A percentile compares a stretch with the other conserved stretches of the same genome.
These are phyloP conservation scores for Populus davidiana DNA, from an alignment of 345 rosid species.

Conservation along the genomic window DNA sequence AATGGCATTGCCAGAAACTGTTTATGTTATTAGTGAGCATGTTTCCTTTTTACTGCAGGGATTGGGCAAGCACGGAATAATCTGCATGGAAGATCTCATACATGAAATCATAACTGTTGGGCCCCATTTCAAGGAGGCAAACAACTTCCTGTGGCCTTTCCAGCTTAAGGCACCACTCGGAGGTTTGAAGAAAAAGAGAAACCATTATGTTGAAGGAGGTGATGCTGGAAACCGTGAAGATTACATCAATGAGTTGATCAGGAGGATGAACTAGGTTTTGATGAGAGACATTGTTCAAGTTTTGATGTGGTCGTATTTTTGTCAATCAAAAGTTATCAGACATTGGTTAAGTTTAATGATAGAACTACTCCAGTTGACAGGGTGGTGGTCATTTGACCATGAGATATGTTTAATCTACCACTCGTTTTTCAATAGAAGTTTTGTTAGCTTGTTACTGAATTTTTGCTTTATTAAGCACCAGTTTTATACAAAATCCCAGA, in stretches of 20 bases:
- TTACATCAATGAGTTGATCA: conserved; percentile 71
- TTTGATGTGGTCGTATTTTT: neutral
- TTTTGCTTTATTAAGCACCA: too few relatives aligned
- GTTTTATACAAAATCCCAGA: neutral
- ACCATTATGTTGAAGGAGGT: conserved; percentile 87
- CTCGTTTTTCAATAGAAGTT: neutral
- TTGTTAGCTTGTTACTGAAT: neutral
- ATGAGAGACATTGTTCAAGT: neutral
- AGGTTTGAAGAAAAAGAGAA: conserved; percentile 78
- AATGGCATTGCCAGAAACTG: neutral
- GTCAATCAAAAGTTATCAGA: neutral
- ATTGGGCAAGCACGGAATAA: conserved; percentile 64
- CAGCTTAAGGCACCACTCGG: conserved; percentile 77
- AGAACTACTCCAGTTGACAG: neutral
- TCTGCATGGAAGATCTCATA: conserved; percentile 73
- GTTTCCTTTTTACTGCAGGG: conserved; percentile 33
- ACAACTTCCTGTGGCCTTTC: conserved; percentile 85
- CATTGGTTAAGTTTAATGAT: neutral
- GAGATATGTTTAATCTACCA: neutral
- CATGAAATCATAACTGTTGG: conserved; percentile 87
- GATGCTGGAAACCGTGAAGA: conserved; percentile 89
- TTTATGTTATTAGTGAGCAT: neutral
- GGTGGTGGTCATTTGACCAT: neutral
- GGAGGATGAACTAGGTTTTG: conserved; percentile 74
- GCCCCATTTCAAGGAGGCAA: conserved; percentile 83